A percentile compares a stretch with the other conserved stretches of the same genome.
Evolutionary conservation across 2,329 filamentous ascomycete genomes (phyloP).

Genomic region (Diaporthe sp.): DNA sequence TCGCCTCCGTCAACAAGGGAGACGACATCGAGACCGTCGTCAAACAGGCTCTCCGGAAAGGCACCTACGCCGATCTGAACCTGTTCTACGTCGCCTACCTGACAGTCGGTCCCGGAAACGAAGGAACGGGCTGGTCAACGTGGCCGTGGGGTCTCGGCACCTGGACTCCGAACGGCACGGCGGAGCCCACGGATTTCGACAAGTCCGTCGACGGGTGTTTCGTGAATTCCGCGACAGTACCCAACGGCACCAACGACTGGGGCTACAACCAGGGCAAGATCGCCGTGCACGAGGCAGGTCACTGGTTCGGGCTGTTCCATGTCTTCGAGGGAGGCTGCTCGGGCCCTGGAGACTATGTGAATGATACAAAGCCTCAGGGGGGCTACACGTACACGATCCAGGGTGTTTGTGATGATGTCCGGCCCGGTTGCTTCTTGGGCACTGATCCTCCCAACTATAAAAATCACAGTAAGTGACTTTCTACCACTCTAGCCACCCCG

Average conservation of each 20-base stretch:
- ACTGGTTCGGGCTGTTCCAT: conserved; percentile 61
- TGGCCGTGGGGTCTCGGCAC: conserved; percentile 9
- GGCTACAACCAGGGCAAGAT: conserved; percentile 55
- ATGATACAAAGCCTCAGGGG: conserved; percentile 49
- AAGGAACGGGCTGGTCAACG: conserved; percentile 8
- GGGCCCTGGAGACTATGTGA: conserved; percentile 57
- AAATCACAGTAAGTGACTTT: not conserved
- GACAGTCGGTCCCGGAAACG: not conserved
- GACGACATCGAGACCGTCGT: conserved; percentile 18
- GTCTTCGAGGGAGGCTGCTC: conserved; percentile 56
- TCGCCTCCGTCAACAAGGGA: conserved; percentile 15
- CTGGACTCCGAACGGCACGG: conserved; percentile 12
- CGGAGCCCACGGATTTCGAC: conserved; percentile 21
- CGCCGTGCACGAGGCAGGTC: conserved; percentile 60
- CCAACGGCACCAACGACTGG: conserved; percentile 20
- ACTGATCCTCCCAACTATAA: conserved; percentile 12
- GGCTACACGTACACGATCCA: not conserved
- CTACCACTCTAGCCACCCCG: not conserved
- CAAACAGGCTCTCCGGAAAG: conserved; percentile 22
- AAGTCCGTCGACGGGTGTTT: conserved; percentile 23
- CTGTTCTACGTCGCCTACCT: conserved; percentile 9
- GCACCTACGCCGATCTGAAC: conserved; percentile 23
- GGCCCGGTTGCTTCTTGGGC: not conserved
- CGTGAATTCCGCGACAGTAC: not conserved
- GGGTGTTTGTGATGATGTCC: not conserved